Evolutionary conservation across 495 filamentous ascomycete species (phyloP).

Genomic region (Hypoxylon crocopeplum): DNA sequence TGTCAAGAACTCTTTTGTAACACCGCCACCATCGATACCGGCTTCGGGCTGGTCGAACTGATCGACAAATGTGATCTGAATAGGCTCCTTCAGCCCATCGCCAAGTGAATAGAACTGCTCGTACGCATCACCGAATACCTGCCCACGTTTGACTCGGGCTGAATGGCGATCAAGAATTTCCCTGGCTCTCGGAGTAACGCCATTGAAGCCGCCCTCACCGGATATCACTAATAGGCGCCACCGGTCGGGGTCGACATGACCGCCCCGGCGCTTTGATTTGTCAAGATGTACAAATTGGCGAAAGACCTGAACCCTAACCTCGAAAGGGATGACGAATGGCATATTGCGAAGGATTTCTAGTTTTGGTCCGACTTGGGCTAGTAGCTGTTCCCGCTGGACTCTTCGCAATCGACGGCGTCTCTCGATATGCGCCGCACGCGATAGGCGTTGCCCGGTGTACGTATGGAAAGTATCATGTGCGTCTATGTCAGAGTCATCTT

Average conservation of each 20-base stretch:
- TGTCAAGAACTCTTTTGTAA: slow-evolving; percentile 97
- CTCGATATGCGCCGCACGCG: slow-evolving; percentile 48
- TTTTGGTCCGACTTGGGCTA: slow-evolving; percentile 80
- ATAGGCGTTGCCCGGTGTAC: slow-evolving; percentile 36
- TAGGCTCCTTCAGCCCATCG: slow-evolving; percentile 90
- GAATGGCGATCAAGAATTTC: slow-evolving; percentile 74
- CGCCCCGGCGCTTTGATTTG: slow-evolving; percentile 76
- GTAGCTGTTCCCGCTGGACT: slow-evolving; percentile 67
- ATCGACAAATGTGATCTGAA: slow-evolving; percentile 97
- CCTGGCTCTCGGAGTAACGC: slow-evolving; percentile 35
- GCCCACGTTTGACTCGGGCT: slow-evolving; percentile 79
- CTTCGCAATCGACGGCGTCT: slow-evolving; percentile 64
- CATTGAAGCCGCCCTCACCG: slow-evolving; percentile 32
- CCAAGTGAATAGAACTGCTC: slow-evolving; percentile 82
- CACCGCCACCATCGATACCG: slow-evolving; percentile 95
- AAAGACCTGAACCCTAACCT: slow-evolving; percentile 91
- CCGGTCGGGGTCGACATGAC: slow-evolving; percentile 75
- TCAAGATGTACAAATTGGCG: slow-evolving; percentile 87
- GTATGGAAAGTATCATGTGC: slow-evolving; percentile 31
- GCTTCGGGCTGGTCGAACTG: slow-evolving; percentile 86
- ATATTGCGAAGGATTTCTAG: slow-evolving; percentile 93
- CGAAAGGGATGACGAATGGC: slow-evolving; percentile 96
- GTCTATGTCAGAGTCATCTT: slow-evolving; percentile 36
- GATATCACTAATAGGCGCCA: slow-evolving; percentile 74
- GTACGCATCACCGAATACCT: slow-evolving; percentile 86